phyloP scores from a whole-genome alignment of 345 rosid species.

The Citrus maxima region DNA sequence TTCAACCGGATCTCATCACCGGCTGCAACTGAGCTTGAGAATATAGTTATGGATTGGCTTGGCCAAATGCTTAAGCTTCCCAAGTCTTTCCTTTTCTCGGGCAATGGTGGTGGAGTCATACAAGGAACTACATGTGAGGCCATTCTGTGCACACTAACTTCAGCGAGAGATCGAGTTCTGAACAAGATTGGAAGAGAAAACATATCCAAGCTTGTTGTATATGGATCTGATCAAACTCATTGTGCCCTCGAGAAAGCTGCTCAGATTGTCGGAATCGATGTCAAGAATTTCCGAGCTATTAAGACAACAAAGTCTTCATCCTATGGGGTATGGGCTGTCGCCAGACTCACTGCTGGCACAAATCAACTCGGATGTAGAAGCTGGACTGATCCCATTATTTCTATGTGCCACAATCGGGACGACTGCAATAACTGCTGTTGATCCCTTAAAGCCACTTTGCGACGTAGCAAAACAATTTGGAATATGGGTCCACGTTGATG shows the following conservation, averaged over 20 bases:
- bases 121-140: constrained; percentile 38
- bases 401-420: constrained; percentile 42
- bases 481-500: constrained; percentile 52
- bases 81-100: constrained; percentile 31
- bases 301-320: constrained; percentile 24
- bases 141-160: constrained; percentile 32
- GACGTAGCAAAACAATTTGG: constrained; percentile 15
- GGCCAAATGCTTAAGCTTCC: constrained; percentile 38
- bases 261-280: constrained; percentile 42
- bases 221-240: constrained; percentile 45
- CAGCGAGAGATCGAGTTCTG: constrained; percentile 34
- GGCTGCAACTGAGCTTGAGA: constrained; percentile 51
- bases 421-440: constrained; percentile 29
- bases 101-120: constrained; percentile 40
- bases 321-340: constrained; percentile 19
- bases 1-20: constrained; percentile 49
- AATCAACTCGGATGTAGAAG: constrained; percentile 16
- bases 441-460: constrained; percentile 23
- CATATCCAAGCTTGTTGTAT: constrained; percentile 30
- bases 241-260: constrained; percentile 29
- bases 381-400: constrained; percentile 29
- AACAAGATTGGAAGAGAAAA: constrained; percentile 12
- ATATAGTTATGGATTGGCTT: constrained; percentile 42
- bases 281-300: constrained; percentile 39
- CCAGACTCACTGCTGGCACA: constrained; percentile 5